These are phyloP conservation scores for Sugiyamaella smithiae DNA, from an alignment of 805 yeast species.

Conservation along the genomic window DNA sequence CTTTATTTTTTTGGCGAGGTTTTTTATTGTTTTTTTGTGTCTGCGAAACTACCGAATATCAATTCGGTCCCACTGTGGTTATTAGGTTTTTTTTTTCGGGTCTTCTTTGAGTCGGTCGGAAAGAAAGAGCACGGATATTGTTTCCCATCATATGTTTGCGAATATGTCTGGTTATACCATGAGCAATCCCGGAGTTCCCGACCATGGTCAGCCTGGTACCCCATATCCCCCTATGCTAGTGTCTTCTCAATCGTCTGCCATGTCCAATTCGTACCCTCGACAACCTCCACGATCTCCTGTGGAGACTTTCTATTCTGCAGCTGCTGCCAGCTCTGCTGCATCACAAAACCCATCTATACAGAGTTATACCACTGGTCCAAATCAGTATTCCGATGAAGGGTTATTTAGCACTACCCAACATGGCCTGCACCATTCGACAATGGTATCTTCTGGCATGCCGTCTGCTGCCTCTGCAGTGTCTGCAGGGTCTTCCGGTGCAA, in stretches of 20 bases:
- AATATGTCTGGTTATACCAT: conserved; percentile 12
- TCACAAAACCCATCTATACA: background rate
- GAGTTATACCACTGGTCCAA: conserved; percentile 1
- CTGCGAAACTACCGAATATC: no score
- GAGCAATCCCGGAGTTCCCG: conserved; percentile 9
- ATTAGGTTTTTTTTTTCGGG: no score
- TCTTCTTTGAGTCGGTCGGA: no score
- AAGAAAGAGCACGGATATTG: no score
- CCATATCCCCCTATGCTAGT: background rate
- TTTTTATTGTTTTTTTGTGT: no score
- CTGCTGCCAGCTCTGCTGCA: background rate
- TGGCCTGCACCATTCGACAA: background rate
- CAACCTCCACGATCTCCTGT: conserved; percentile 16
- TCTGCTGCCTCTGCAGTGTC: no score
- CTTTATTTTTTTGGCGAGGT: no score
- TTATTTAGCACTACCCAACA: background rate
- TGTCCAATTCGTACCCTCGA: conserved; percentile 11
- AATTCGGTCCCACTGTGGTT: no score
- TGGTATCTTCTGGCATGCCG: background rate
- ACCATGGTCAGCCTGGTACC: conserved; percentile 4
- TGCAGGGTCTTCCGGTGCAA: no score
- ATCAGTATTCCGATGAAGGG: background rate
- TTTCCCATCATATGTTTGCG: background rate
- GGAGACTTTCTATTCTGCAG: conserved; percentile 10
- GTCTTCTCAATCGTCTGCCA: background rate